A percentile compares a stretch with the other conserved stretches of the same genome.
phyloP scores from a whole-genome alignment of 345 rosid species.

The Cochlearia excelsa region DNA sequence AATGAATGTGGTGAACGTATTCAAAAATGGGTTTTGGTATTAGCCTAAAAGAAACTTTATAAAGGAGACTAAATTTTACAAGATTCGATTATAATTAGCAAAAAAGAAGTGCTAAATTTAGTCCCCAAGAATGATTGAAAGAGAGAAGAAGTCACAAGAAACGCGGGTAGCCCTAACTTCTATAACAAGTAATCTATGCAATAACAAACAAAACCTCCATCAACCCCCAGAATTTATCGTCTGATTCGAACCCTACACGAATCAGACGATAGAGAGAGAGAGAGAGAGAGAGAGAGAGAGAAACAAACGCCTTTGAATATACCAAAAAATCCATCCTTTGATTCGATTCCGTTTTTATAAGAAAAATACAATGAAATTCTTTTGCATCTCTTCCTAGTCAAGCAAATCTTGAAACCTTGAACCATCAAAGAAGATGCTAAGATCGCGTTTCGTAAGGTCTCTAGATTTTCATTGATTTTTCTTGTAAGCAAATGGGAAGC shows the following conservation, averaged over 20 bases:
- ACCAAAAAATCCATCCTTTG: background rate
- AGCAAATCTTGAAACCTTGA: constrained; percentile 22
- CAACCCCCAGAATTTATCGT: constrained; percentile 16
- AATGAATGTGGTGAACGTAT: no score
- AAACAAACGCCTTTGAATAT: constrained; percentile 3
- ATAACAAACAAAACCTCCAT: constrained; percentile 22
- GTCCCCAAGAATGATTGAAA: constrained; percentile 23
- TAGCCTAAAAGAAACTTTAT: background rate
- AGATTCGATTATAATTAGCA: constrained; percentile 25
- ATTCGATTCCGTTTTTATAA: no score
- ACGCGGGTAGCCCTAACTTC: constrained; percentile 34
- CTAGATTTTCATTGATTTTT: constrained; percentile 22
- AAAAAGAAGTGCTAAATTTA: constrained; percentile 15
- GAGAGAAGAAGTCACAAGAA: constrained; percentile 31
- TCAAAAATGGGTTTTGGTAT: no score
- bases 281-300: background rate
- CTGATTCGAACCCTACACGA: constrained; percentile 32
- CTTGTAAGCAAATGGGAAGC: constrained; percentile 35
- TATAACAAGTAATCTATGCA: constrained; percentile 29
- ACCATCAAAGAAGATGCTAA: constrained; percentile 9
- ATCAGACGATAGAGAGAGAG: constrained; percentile 23
- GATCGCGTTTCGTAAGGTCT: constrained; percentile 11
- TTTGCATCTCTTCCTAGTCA: constrained; percentile 14
- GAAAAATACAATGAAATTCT: constrained; percentile 10
- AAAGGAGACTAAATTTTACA: constrained; percentile 15